These are phyloP conservation scores for Candida piceae DNA, from an alignment of 805 yeast genomes.

Conservation along the genomic window DNA sequence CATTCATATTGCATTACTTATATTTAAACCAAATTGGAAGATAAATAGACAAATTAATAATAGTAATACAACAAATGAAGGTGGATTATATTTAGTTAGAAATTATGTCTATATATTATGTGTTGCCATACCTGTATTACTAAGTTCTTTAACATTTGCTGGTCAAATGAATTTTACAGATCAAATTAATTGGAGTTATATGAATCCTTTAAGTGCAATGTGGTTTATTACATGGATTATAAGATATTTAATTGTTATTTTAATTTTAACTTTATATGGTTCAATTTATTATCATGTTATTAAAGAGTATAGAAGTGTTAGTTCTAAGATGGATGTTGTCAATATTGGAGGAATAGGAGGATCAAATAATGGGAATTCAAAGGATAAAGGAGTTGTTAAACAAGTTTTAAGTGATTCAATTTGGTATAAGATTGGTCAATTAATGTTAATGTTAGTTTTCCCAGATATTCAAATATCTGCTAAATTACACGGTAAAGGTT, in stretches of 20 bases:
- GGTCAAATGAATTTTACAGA: constrained; percentile 51
- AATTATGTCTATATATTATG: constrained; percentile 53
- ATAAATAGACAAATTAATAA: constrained; percentile 25
- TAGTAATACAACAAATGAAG: constrained; percentile 39
- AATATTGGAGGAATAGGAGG: constrained; percentile 3
- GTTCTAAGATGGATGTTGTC: constrained; percentile 32
- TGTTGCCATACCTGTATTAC: constrained; percentile 53
- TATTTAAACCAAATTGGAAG: constrained; percentile 56
- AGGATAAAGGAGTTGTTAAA: constrained; percentile 17
- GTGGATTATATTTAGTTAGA: constrained; percentile 64
- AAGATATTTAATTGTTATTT: constrained; percentile 59
- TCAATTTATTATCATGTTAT: constrained; percentile 70
- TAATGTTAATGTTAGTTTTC: constrained; percentile 25
- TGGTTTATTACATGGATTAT: constrained; percentile 88
- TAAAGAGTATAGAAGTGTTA: constrained; percentile 51
- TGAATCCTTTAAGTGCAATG: constrained; percentile 58
- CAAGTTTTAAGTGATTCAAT: constrained; percentile 24
- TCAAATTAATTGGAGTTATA: constrained; percentile 70
- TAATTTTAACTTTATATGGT: constrained; percentile 60
- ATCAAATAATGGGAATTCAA: too few relatives aligned
- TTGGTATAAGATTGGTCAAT: constrained; percentile 28
- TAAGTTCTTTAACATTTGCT: constrained; percentile 72
- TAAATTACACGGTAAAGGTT: constrained; percentile 25
- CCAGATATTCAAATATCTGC: constrained; percentile 29
- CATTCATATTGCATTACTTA: constrained; percentile 69